Percentiles rank a stretch among this genome's conserved stretches.
phyloP scores from a whole-genome alignment of 495 filamentous ascomycete species.

The Podospora comata region DNA sequence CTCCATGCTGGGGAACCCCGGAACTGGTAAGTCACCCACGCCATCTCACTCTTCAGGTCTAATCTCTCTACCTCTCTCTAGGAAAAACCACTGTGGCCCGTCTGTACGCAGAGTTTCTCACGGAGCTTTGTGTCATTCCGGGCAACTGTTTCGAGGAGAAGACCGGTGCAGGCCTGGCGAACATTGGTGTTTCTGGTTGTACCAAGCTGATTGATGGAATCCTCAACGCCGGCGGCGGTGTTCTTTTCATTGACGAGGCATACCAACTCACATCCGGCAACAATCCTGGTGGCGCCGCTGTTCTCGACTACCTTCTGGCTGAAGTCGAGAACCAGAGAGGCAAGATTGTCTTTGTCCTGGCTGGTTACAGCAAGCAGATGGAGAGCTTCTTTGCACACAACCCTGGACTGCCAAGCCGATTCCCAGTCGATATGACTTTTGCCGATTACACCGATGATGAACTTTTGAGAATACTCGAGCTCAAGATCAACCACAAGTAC shows the following conservation, averaged over 20 bases:
- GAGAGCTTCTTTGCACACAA: conserved; percentile 78
- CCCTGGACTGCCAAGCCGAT: conserved; percentile 67
- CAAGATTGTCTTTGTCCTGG: conserved; percentile 72
- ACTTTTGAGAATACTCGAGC: conserved; percentile 57
- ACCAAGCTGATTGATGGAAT: conserved; percentile 59
- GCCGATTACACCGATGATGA: conserved; percentile 67
- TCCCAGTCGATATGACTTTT: conserved; percentile 65
- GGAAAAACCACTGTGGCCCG: conserved; percentile 83
- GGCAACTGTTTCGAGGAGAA: conserved; percentile 59
- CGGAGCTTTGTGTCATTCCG: conserved; percentile 56
- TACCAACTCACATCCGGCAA: conserved; percentile 65
- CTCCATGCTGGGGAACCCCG: conserved; percentile 73
- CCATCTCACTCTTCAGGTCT: not conserved
- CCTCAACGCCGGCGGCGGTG: conserved; percentile 59
- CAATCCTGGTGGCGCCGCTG: conserved; percentile 52
- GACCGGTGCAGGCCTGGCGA: conserved; percentile 64
- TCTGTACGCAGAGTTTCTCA: conserved; percentile 67
- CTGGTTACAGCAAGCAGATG: conserved; percentile 77
- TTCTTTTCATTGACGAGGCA: conserved; percentile 74
- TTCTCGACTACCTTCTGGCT: conserved; percentile 70
- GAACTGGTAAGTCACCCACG: conserved; percentile 56
- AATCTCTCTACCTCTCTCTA: conserved; percentile 21
- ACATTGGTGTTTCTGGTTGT: conserved; percentile 55
- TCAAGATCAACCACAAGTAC: conserved; percentile 47
- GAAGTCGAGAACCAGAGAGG: conserved; percentile 74